Percentiles rank a stretch among this genome's conserved stretches.
Evolutionary conservation across 148 eudicot genomes (phyloP).

Genomic region (Amaranthus palmeri): DNA sequence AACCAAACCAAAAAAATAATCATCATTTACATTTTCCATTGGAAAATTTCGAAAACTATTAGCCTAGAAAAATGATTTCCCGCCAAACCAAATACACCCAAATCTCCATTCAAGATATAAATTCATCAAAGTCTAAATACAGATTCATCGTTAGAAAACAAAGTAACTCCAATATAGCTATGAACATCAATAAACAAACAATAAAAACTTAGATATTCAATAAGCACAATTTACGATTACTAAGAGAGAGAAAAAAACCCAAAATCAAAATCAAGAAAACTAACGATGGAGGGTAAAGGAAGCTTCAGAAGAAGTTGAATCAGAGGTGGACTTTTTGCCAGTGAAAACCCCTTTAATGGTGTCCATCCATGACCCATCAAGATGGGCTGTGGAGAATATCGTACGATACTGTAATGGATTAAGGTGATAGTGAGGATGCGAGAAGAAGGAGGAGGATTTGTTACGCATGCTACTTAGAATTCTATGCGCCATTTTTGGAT

Average conservation of each 20-base stretch:
- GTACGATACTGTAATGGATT: constrained; percentile 37
- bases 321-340: constrained; percentile 41
- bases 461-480: constrained; percentile 15
- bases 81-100: too few species aligned
- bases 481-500: constrained; percentile 29
- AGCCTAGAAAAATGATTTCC: too few species aligned
- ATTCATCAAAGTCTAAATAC: too few species aligned
- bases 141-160: too few species aligned
- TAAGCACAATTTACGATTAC: too few species aligned
- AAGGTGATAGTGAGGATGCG: constrained; percentile 19
- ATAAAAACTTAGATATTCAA: too few species aligned
- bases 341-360: constrained; percentile 63
- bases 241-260: background rate
- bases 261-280: background rate
- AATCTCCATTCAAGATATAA: too few species aligned
- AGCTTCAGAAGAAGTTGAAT: constrained; percentile 23
- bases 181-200: too few species aligned
- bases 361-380: constrained; percentile 58
- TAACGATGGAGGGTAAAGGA: constrained; percentile 58
- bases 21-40: too few species aligned
- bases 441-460: constrained; percentile 13
- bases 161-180: too few species aligned
- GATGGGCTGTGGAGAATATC: constrained; percentile 47
- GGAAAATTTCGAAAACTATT: too few species aligned
- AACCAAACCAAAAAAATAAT: too few species aligned